phyloP scores from a whole-genome alignment of 345 rosid species.

The Brassica juncea region DNA sequence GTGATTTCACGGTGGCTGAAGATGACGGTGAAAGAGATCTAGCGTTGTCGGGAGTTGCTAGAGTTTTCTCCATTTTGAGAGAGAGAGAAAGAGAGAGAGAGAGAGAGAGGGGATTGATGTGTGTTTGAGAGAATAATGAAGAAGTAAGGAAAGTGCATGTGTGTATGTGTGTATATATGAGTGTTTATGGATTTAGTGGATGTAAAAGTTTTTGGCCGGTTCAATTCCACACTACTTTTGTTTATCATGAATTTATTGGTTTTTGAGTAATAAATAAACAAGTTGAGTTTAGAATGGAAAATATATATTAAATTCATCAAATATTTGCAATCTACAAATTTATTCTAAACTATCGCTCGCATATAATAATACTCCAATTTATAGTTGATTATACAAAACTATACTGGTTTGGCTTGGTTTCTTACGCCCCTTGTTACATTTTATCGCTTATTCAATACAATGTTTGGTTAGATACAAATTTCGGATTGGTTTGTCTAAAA shows the following conservation, averaged over 20 bases:
- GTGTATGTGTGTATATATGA: conserved; percentile 17
- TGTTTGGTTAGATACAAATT: not conserved
- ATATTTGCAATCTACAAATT: not conserved
- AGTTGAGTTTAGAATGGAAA: not conserved
- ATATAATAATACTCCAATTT: not conserved
- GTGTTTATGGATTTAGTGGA: conserved; percentile 21
- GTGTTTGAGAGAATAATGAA: conserved; percentile 37
- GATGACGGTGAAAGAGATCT: conserved; percentile 20
- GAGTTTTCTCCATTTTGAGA: conserved; percentile 42
- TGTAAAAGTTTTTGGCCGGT: conserved; percentile 7
- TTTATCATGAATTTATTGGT: not conserved
- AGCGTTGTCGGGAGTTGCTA: conserved; percentile 24
- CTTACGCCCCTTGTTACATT: not conserved
- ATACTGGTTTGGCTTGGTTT: conserved; percentile 13
- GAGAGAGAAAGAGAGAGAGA: not conserved
- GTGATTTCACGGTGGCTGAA: conserved; percentile 31
- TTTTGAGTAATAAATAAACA: not conserved
- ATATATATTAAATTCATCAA: too few relatives aligned
- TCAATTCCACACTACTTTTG: conserved; percentile 5
- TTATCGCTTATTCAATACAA: not conserved
- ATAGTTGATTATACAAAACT: not conserved
- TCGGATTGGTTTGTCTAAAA: conserved; percentile 19
- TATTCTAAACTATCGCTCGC: not conserved
- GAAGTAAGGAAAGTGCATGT: conserved; percentile 27
- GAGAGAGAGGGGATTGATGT: not conserved